phyloP scores from a whole-genome alignment of 176 grass and related monocot species.

The Tuctoria greenei region DNA sequence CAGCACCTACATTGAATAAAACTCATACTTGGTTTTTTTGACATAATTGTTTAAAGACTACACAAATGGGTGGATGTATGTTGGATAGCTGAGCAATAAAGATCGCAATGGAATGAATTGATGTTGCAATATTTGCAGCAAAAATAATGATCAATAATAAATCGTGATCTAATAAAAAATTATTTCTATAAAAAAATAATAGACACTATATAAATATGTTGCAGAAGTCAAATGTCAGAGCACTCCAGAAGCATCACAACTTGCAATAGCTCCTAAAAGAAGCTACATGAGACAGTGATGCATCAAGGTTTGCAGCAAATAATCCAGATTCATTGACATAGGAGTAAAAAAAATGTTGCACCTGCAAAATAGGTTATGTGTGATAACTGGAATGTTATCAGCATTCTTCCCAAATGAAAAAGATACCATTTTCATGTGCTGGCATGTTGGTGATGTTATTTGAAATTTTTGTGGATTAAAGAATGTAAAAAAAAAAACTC shows the following conservation, averaged over 20 bases:
- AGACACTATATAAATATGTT: neutral
- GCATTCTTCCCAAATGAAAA: neutral
- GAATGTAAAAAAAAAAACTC: too few species aligned
- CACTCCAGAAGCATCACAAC: neutral
- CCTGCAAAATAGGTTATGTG: neutral
- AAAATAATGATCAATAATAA: neutral
- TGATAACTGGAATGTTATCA: neutral
- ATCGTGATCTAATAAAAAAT: neutral
- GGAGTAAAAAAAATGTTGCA: neutral
- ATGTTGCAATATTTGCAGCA: neutral
- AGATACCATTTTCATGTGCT: conserved; percentile 7
- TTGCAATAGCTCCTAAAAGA: neutral
- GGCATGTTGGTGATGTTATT: neutral
- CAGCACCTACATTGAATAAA: neutral
- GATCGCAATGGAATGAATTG: neutral
- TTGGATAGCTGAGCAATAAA: neutral
- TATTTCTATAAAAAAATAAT: neutral
- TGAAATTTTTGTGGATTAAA: neutral
- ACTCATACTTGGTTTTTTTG: neutral
- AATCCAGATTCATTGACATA: neutral
- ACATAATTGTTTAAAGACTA: neutral
- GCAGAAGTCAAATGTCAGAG: too few species aligned
- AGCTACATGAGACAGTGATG: neutral
- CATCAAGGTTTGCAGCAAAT: neutral
- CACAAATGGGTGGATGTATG: neutral